phyloP scores from a whole-genome alignment of 139 green algal species.

The Volvox africanus region DNA sequence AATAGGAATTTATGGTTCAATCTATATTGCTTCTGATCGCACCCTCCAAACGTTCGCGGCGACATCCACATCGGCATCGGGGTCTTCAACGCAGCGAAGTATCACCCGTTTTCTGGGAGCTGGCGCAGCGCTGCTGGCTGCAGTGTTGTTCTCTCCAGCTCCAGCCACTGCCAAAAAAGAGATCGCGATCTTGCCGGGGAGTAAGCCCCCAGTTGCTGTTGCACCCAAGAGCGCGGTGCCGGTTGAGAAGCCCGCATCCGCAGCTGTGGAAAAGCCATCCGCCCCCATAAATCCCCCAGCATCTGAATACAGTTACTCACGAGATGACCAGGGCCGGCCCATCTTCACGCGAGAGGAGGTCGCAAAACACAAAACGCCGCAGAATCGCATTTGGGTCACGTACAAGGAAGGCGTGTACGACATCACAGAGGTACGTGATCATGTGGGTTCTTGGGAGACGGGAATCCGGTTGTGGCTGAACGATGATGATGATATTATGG shows the following conservation, averaged over 20 bases:
- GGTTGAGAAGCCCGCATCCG: neutral
- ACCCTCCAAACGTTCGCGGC: neutral
- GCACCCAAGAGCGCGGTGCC: neutral
- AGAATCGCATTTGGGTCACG: conserved; percentile 88
- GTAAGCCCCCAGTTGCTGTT: neutral
- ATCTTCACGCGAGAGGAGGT: conserved; percentile 74
- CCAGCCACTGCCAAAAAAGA: conserved; percentile 10
- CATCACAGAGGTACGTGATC: conserved; percentile 75
- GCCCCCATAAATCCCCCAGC: no score
- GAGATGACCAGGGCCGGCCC: conserved; percentile 31
- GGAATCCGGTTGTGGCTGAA: neutral
- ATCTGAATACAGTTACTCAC: neutral
- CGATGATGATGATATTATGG: no score
- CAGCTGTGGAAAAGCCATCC: neutral
- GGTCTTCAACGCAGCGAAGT: neutral
- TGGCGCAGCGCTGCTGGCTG: conserved; percentile 25
- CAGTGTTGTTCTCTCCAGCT: neutral
- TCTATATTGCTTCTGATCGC: neutral
- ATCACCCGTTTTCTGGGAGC: neutral
- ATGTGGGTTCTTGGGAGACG: neutral
- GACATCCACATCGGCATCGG: neutral
- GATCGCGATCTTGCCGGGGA: neutral
- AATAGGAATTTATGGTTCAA: neutral
- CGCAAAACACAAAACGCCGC: conserved; percentile 75
- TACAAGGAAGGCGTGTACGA: conserved; percentile 90